These are phyloP conservation scores for Juglanconis oblonga DNA, from an alignment of 2,329 filamentous ascomycete species.

Conservation along the genomic window DNA sequence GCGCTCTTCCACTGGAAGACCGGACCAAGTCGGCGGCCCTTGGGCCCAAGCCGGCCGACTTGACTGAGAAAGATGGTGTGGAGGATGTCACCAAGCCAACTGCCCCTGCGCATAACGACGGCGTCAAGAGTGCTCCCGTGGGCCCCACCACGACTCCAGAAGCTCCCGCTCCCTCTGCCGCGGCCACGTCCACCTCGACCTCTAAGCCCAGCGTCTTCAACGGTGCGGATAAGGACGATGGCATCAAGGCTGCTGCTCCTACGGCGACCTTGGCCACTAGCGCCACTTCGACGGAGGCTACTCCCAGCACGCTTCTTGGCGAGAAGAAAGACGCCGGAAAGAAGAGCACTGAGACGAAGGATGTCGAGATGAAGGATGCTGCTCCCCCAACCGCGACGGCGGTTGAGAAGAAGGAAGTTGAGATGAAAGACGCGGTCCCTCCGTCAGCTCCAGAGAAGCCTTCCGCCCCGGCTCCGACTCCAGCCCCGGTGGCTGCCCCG, in stretches of 20 bases:
- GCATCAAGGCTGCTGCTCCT: background rate
- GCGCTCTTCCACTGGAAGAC: conserved; percentile 3
- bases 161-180: background rate
- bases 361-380: background rate
- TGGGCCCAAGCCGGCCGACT: conserved; percentile 7
- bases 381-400: background rate
- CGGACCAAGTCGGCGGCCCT: background rate
- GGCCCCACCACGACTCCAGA: background rate
- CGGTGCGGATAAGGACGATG: background rate
- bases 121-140: background rate
- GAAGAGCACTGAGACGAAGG: background rate
- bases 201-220: background rate
- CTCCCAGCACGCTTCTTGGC: background rate
- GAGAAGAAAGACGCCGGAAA: background rate
- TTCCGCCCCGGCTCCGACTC: background rate
- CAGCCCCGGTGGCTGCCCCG: background rate
- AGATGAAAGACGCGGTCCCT: conserved; percentile 20
- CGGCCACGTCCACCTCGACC: background rate
- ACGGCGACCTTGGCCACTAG: background rate
- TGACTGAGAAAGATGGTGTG: conserved; percentile 10
- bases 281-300: background rate
- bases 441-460: background rate
- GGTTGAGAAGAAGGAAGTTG: conserved; percentile 13
- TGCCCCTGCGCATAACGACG: background rate
- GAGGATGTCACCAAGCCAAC: conserved; percentile 1